Evolutionary conservation across 768 basidiomycete species (phyloP), one percentile per base, ranked within the genome.

Genomic region (Hericium alpestre): DNA sequence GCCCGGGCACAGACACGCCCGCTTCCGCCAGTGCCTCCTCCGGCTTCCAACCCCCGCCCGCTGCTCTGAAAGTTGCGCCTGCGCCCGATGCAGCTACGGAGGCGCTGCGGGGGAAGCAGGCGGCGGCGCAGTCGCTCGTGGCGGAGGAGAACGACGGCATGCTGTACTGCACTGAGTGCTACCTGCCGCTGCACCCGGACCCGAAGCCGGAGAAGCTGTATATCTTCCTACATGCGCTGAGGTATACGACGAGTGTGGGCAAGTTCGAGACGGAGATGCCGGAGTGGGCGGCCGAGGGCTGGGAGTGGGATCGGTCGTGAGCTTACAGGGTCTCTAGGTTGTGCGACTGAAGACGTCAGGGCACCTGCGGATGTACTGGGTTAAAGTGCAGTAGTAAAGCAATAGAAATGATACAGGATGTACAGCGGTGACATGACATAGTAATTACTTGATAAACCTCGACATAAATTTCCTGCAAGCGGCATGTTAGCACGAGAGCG

Each of bases 151-250:
- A 59, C 22, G 64, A 68, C n/a, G 66, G 63, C 2, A 58, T 65
- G 55, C 65, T 78, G 18, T 96, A 91, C 71, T 99, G 95, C 68
- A 75, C 80, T 1, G 90, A 92, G 66, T 99, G 95, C 68, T 97
- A 89, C 69, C 75, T 96, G 49, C 96, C 96, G 15, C 72, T 97
- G 23, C 85, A 93, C 57, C 91, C 93, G 11, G 96, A 99, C 70
- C 96, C 95, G 1, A 83, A 81, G 65, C 93, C 94, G 2, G 91
- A 93, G 68, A 83, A 83, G 59, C 74, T 98, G 56, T 97, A 92
- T 71, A 98, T 99, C 62, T 99, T 94, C 72, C 72, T 99, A 66
- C 96, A 99, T 65, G 94, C 96, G 25, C 70, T 89, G 65, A 79
- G 80, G 63, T 97, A 93, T 70, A 88, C 84, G 51, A 86, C 86